These are phyloP conservation scores for Clarkia xantiana DNA, from an alignment of 345 rosid species.

Conservation along the genomic window DNA sequence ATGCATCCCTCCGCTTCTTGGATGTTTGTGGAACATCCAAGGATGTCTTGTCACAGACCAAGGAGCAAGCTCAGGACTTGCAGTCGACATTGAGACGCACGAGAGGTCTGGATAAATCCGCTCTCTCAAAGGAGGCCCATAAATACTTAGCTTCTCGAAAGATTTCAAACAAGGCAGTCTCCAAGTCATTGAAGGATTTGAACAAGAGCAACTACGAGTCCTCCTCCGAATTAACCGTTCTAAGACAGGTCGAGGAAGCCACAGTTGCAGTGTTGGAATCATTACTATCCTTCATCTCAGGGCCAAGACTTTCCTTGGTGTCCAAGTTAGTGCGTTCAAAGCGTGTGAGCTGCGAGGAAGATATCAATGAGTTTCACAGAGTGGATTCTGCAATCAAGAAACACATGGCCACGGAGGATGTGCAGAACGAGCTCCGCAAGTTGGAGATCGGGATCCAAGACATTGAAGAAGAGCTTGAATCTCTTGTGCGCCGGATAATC, in stretches of 20 bases:
- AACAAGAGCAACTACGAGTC: conserved; percentile 7
- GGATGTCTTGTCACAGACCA: conserved; percentile 13
- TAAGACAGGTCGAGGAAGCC: conserved; percentile 20
- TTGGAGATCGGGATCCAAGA: conserved; percentile 27
- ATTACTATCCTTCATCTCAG: conserved; percentile 22
- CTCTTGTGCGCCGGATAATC: conserved; percentile 24
- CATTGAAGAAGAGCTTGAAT: conserved; percentile 30
- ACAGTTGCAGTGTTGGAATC: conserved; percentile 20
- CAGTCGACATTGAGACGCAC: conserved; percentile 18
- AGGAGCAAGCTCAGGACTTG: conserved; percentile 13
- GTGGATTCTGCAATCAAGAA: conserved; percentile 19
- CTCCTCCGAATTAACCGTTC: conserved; percentile 6
- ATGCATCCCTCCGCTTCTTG: conserved; percentile 16
- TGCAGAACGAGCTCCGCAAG: conserved; percentile 12
- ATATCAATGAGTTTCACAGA: conserved; percentile 18
- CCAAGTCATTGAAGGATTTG: conserved; percentile 14
- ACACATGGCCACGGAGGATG: background rate
- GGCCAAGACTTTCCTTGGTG: conserved; percentile 17
- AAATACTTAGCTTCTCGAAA: conserved; percentile 32
- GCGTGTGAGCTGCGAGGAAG: conserved; percentile 11
- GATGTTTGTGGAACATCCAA: conserved; percentile 10
- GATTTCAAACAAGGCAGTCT: conserved; percentile 18
- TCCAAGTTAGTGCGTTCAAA: conserved; percentile 22
- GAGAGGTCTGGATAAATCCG: background rate
- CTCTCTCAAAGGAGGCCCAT: conserved; percentile 10